These are phyloP conservation scores for Agrocybe pediades DNA, from an alignment of 768 basidiomycete species.

Conservation along the genomic window DNA sequence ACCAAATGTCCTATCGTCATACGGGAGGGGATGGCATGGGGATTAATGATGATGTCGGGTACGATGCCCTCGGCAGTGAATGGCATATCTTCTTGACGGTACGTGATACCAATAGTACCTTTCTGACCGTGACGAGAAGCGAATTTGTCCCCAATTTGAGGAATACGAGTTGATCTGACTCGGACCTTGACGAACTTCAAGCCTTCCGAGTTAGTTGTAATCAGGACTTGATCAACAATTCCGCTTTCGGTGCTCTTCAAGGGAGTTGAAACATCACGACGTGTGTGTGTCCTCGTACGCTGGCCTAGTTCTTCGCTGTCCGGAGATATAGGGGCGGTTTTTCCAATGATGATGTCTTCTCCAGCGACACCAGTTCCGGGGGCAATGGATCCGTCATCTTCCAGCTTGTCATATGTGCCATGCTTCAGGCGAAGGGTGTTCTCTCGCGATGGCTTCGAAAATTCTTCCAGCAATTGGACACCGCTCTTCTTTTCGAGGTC, in stretches of 20 bases:
- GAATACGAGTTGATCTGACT: slow-evolving; percentile 92
- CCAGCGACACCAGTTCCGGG: slow-evolving; percentile 94
- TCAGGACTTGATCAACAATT: slow-evolving; percentile 95
- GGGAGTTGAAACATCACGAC: slow-evolving; percentile 96
- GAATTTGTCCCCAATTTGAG: slow-evolving; percentile 99
- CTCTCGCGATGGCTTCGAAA: slow-evolving; percentile 93
- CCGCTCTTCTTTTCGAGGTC: slow-evolving; percentile 98
- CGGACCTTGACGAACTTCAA: slow-evolving; percentile 99
- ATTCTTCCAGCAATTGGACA: slow-evolving; percentile 88
- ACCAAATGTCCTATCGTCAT: slow-evolving; percentile 99
- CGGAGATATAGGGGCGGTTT: slow-evolving; percentile 95
- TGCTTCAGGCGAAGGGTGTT: slow-evolving; percentile 96
- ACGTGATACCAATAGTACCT: slow-evolving; percentile 99
- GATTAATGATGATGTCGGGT: slow-evolving; percentile 97
- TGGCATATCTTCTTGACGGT: slow-evolving; percentile 99
- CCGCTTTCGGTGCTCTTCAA: slow-evolving; percentile 98
- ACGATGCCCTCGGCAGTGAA: slow-evolving; percentile 97
- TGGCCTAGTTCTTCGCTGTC: slow-evolving; percentile 98
- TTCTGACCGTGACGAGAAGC: slow-evolving; percentile 99
- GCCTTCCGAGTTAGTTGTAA: slow-evolving; percentile 95
- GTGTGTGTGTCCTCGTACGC: slow-evolving; percentile 88
- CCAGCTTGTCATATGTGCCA: slow-evolving; percentile 97
- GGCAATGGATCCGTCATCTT: slow-evolving; percentile 94
- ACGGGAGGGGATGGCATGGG: slow-evolving; percentile 99
- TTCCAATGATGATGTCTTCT: slow-evolving; percentile 99